Conservation (phyloP, 1,139 yeast genomes). For the Zygosaccharomyces pseudobailii region DNA sequence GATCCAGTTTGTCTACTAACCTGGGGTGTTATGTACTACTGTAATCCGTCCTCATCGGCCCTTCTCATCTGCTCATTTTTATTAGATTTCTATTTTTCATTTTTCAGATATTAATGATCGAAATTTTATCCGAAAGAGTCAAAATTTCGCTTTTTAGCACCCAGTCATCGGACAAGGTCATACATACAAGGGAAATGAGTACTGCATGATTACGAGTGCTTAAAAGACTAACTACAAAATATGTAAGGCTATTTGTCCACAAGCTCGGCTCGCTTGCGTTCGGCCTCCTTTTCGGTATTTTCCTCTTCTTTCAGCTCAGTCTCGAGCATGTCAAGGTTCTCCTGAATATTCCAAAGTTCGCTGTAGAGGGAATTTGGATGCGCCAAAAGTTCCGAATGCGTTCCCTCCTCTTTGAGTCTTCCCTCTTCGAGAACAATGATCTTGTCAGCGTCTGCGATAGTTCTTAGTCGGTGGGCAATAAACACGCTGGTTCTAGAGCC, state of each 20-base stretch:
- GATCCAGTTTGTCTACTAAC: not conserved
- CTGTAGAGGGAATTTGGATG: constrained; percentile 58
- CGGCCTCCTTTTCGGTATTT: not conserved
- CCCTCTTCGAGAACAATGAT: constrained; percentile 85
- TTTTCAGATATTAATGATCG: not conserved
- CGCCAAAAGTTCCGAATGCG: constrained; percentile 57
- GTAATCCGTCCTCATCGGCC: not conserved
- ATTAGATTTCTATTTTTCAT: not conserved
- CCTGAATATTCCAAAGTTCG: constrained; percentile 90
- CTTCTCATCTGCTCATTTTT: not conserved
- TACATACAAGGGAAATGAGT: not conserved
- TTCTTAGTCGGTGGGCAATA: constrained; percentile 89
- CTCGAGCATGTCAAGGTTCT: constrained; percentile 54
- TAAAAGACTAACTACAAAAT: not conserved
- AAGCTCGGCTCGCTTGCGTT: not conserved
- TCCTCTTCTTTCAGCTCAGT: constrained; percentile 34
- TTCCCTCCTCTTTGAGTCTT: constrained; percentile 79
- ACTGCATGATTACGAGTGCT: not conserved
- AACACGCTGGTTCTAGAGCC: constrained; percentile 70
- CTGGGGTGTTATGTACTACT: not conserved
- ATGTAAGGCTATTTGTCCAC: not conserved
- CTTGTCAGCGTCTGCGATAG: constrained; percentile 91
- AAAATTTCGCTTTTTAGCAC: constrained; percentile 1
- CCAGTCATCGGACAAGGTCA: constrained; percentile 1
- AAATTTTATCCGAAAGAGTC: constrained; percentile 3